Evolutionary conservation across 2,329 filamentous ascomycete genomes (phyloP), one percentile per base, ranked within the genome.

Genomic region (Alternaria incomplexa): DNA sequence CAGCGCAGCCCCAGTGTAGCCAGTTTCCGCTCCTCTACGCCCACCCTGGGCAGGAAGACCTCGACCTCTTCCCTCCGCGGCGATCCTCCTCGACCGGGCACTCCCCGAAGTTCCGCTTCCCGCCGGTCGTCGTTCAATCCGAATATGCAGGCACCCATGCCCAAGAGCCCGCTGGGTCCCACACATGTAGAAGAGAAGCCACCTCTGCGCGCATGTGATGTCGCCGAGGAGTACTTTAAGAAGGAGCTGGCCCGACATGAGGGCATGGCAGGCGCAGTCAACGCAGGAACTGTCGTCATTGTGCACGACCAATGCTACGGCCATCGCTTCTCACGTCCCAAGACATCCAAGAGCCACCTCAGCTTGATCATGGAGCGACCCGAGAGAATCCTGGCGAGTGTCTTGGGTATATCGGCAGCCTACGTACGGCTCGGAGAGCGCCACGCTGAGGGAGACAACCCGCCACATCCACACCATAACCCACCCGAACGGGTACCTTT

Each of bases 271-370:
- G 78, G 76, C 3, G 63, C 73, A n/a, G 73, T 72, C 10, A 71
- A 72, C 11, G 78, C 85, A 4, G 84, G 93, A 63, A 93, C 93
- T 0, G 81, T 96, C 5, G 93, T 98, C 50, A 86, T 99, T 28
- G 83, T 99, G 2, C 93, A 98, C 73, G 96, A 99, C 81, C 90
- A 91, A 56, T 97, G 95, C 80, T 99, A 98, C 77, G 94, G 95
- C 23, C 96, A 99, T 81, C 90, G 93, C 22, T 99, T 90, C 79
- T 93, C 94, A 11, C 87, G 96, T 47, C 93, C 93, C 5, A 90
- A 91, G 71, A 91, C 93, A 1, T 90, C 89, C 22, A 91, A 91
- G 72, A 86, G 83, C 47, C 86, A 87, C 15, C 85, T 98, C 1
- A 88, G 84, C 72, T 91, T 90, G 60, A 97, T 99, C 68, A 94